Base-by-base conservation (phyloP, 2,329 filamentous ascomycete species). In the Venturiaceae sp. region DNA sequence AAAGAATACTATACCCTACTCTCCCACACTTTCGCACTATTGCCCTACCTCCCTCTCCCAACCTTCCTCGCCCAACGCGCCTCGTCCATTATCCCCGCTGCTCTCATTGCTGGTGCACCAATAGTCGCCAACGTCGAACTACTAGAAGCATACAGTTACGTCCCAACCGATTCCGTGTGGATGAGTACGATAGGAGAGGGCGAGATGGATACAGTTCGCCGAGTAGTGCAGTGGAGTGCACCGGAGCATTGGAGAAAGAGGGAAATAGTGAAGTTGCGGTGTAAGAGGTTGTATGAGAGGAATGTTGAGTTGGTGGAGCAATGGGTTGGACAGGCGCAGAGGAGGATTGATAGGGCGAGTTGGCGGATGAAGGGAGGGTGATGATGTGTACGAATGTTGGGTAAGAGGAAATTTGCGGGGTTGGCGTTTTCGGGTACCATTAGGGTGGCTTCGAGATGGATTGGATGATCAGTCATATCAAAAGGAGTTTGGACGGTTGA, bases 211-310 rank as follows among this genome's bases (percentile, higher is more conserved):
- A 65, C 66, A 13, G 62, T 67, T 3, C 65, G 60, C 14, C 60
- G 63, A 53, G 63, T 67, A 41, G 53, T 68, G 33, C 60, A 60
- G 53, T 63, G 66, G 50, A 57, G 28, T 30, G 32, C 53, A 7
- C 77, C 82, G 3, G 84, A 87, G 71, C 76, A 84, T 53, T 30
- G 36, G 41, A 44, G 26, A 33, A 63, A 63, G 58, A 63, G 46
- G 21, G n/a, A 54, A 23, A 19, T 46, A 5, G 53, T 46, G 1
- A 62, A 41, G 41, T 7, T 13, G 30, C 21, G 30, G 26, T 33
- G 39, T 33, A 21, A 26, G 28, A 13, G 13, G 28, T 19, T 57
- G 6, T 14, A 50, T 5, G 3, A 19, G 34, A 32, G 41, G 19
- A 46, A 34, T 33, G 30, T 23, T n/a, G 55, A 34, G 16, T 5